A percentile compares a stretch with the other conserved stretches of the same genome.
These are phyloP conservation scores for Beta macrorhiza DNA, from an alignment of 179 eudicot species.

Conservation along the genomic window DNA sequence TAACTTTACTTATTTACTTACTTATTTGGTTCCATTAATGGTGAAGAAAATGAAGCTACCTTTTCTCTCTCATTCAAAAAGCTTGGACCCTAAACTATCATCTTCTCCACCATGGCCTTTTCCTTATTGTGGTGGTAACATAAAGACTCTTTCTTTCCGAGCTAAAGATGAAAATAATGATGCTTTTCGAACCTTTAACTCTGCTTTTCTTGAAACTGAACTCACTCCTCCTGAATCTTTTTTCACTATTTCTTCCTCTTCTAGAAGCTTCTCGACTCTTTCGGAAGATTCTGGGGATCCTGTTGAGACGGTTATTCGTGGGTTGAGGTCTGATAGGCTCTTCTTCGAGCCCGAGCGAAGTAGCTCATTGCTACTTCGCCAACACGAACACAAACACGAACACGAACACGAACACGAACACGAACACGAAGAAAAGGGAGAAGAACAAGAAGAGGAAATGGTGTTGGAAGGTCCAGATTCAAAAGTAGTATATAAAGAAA, in stretches of 20 bases:
- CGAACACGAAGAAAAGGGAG: background rate
- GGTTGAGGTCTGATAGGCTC: conserved; percentile 39
- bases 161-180: conserved; percentile 20
- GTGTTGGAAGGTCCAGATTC: background rate
- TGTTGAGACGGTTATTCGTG: conserved; percentile 36
- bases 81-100: conserved; percentile 24
- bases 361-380: conserved; percentile 26
- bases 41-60: conserved; percentile 38
- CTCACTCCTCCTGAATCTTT: conserved; percentile 20
- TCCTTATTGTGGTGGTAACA: conserved; percentile 38
- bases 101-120: conserved; percentile 32
- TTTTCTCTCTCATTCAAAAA: conserved; percentile 27
- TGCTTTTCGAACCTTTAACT: conserved; percentile 30
- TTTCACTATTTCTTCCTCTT: conserved; percentile 23
- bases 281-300: conserved; percentile 30
- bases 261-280: conserved; percentile 31
- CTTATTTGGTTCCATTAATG: background rate
- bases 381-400: background rate
- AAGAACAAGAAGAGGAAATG: background rate
- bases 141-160: conserved; percentile 40
- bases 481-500: conserved; percentile 30
- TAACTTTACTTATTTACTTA: no score
- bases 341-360: conserved; percentile 40
- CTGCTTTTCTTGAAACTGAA: conserved; percentile 26
- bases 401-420: background rate